phyloP scores from a whole-genome alignment of 768 basidiomycete species.

The Amanita fuliginea region DNA sequence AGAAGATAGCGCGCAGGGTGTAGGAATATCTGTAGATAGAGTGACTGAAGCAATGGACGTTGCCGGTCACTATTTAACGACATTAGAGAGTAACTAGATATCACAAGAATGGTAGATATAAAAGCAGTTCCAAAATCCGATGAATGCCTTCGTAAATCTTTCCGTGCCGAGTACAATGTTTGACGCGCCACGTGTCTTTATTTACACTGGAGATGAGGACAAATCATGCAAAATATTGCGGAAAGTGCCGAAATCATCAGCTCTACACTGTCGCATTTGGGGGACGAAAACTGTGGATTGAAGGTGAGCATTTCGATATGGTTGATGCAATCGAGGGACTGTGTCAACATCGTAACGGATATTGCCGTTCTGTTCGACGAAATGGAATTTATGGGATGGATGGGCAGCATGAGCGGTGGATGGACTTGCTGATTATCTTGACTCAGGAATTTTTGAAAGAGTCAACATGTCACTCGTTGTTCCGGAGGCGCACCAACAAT shows the following conservation, averaged over 20 bases:
- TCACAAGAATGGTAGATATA: too few species aligned
- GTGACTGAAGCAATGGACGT: conserved; percentile 55
- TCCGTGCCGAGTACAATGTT: too few species aligned
- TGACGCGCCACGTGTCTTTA: too few species aligned
- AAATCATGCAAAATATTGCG: neutral
- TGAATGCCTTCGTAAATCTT: too few species aligned
- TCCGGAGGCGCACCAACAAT: conserved; percentile 91
- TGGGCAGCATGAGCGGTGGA: conserved; percentile 8
- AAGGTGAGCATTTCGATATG: neutral
- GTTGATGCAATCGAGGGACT: neutral
- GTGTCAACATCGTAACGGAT: neutral
- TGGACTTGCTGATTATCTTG: conserved; percentile 6
- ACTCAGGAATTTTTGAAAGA: conserved; percentile 10
- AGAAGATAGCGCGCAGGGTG: conserved; percentile 84
- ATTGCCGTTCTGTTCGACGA: neutral
- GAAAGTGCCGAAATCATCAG: neutral
- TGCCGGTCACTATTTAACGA: conserved; percentile 34
- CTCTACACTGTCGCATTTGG: neutral
- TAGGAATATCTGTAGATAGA: conserved; percentile 56
- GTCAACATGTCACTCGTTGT: conserved; percentile 88
- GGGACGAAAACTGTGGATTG: neutral
- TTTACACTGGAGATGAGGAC: too few species aligned
- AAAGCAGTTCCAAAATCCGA: too few species aligned
- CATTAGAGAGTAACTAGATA: neutral
- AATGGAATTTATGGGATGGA: conserved; percentile 9